phyloP scores from a whole-genome alignment of 208 protist species.

The Wallacemonas rigidus region DNA sequence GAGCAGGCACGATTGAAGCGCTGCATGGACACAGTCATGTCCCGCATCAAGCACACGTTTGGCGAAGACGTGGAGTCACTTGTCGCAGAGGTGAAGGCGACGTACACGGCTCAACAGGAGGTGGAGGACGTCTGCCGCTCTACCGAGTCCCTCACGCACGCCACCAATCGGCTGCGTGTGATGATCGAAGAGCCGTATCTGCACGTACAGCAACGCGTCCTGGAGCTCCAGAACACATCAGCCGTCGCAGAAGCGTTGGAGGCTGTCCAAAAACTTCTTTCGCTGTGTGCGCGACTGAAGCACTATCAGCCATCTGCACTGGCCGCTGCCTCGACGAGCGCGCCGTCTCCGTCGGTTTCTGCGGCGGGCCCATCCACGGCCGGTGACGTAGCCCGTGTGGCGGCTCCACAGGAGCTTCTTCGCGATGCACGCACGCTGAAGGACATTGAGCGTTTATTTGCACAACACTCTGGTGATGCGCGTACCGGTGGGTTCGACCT shows the following conservation, averaged over 20 bases:
- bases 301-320: slow-evolving; percentile 21
- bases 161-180: slow-evolving; percentile 51
- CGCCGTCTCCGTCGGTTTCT: neutral
- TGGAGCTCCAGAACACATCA: slow-evolving; percentile 63
- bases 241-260: slow-evolving; percentile 50
- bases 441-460: slow-evolving; percentile 70
- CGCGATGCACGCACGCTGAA: slow-evolving; percentile 61
- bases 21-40: slow-evolving; percentile 52
- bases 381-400: slow-evolving; percentile 8
- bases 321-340: neutral
- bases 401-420: slow-evolving; percentile 35
- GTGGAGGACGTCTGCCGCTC: slow-evolving; percentile 49
- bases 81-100: slow-evolving; percentile 64
- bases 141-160: slow-evolving; percentile 49
- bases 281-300: slow-evolving; percentile 53
- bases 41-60: slow-evolving; percentile 51
- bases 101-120: slow-evolving; percentile 53
- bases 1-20: slow-evolving; percentile 57
- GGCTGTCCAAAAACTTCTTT: slow-evolving; percentile 52
- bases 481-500: slow-evolving; percentile 18
- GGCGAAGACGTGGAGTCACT: slow-evolving; percentile 61
- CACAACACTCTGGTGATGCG: slow-evolving; percentile 13
- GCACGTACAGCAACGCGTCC: slow-evolving; percentile 52
- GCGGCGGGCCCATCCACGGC: neutral
- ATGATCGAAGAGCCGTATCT: slow-evolving; percentile 75